A percentile compares a stretch with the other conserved stretches of the same genome.
phyloP scores from a whole-genome alignment of 208 protist genomes.

The Acanthamoeba triangularis region DNA sequence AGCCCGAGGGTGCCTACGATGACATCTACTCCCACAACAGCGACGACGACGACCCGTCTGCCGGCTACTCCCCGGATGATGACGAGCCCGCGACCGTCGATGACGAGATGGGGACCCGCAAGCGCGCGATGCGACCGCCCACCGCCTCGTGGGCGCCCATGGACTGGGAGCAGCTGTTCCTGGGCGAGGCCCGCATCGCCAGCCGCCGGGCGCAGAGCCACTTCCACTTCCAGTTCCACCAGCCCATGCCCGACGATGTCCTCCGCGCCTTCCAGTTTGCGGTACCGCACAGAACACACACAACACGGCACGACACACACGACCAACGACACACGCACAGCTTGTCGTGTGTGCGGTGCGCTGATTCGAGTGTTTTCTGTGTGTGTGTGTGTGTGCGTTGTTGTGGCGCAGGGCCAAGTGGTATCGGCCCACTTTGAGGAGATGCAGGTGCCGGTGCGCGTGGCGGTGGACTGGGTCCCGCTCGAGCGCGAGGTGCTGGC shows the following conservation, averaged over 20 bases:
- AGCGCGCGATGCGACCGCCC: no score
- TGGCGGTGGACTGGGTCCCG: slow-evolving; percentile 17
- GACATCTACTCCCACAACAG: no score
- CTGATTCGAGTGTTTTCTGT: background rate
- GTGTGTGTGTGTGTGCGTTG: no score
- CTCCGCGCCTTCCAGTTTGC: slow-evolving; percentile 2
- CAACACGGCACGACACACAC: no score
- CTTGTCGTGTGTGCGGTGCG: no score
- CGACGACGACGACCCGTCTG: no score
- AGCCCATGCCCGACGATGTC: slow-evolving; percentile 4
- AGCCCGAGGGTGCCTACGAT: no score
- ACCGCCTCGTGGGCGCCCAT: background rate
- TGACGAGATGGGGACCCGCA: no score
- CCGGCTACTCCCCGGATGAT: no score
- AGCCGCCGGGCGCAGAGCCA: background rate
- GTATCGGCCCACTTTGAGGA: slow-evolving; percentile 53
- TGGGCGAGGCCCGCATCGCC: no score
- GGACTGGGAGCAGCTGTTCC: background rate
- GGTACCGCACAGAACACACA: background rate
- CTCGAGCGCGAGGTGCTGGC: slow-evolving; percentile 54
- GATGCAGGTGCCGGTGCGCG: slow-evolving; percentile 14
- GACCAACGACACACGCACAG: no score
- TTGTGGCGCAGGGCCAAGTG: slow-evolving; percentile 11
- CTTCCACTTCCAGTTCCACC: slow-evolving; percentile 24
- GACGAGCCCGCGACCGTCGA: no score